Conservation (phyloP, 345 rosid genomes). For the Adansonia digitata region DNA sequence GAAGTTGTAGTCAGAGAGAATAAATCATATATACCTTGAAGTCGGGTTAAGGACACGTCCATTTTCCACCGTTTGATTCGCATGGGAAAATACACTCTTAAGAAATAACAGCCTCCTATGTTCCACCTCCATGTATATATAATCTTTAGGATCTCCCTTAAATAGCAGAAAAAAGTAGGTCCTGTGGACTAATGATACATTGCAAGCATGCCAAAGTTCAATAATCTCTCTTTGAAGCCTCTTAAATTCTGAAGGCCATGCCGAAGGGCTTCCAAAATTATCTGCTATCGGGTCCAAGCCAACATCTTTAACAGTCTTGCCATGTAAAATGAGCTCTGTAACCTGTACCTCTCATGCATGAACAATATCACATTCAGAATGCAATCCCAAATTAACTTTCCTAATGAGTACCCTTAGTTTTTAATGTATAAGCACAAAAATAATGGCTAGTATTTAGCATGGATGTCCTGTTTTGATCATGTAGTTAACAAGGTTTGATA, state of each 20-base stretch:
- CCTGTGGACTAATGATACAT: constrained; percentile 69
- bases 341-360: constrained; percentile 44
- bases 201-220: constrained; percentile 78
- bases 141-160: constrained; percentile 75
- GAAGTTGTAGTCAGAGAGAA: neutral
- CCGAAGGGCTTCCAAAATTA: constrained; percentile 29
- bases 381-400: neutral
- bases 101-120: constrained; percentile 62
- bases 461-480: neutral
- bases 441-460: neutral
- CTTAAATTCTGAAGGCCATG: constrained; percentile 62
- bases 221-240: constrained; percentile 63
- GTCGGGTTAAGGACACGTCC: constrained; percentile 33
- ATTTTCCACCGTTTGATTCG: constrained; percentile 41
- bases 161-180: constrained; percentile 82
- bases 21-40: constrained; percentile 48
- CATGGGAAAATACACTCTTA: constrained; percentile 43
- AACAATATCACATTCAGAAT: neutral
- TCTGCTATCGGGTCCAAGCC: constrained; percentile 74
- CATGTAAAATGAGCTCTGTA: constrained; percentile 24
- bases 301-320: constrained; percentile 50
- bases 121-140: constrained; percentile 87
- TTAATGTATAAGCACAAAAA: neutral
- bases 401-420: neutral
- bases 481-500: neutral